phyloP scores from a whole-genome alignment of 805 yeast genomes.

The Ogataea salicorniae region DNA sequence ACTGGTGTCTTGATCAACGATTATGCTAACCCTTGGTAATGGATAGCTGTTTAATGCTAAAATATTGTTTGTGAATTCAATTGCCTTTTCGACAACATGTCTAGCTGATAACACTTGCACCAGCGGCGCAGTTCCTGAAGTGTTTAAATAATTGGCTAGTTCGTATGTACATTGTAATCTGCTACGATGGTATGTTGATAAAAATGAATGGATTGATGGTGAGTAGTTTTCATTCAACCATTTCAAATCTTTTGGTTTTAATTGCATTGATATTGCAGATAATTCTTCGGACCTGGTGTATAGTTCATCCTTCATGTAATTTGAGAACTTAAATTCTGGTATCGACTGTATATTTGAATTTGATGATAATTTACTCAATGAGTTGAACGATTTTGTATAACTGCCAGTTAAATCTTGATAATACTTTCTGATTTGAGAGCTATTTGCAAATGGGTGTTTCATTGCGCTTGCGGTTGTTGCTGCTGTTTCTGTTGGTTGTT shows the following conservation, averaged over 20 bases:
- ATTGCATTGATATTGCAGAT: slow-evolving; percentile 11
- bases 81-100: slow-evolving; percentile 12
- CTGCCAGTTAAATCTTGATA: slow-evolving; percentile 10
- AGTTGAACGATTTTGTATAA: slow-evolving; percentile 5
- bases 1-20: no score
- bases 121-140: slow-evolving; percentile 7
- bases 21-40: slow-evolving; percentile 20
- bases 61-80: slow-evolving; percentile 20
- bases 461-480: no score
- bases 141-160: slow-evolving; percentile 19
- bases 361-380: slow-evolving; percentile 1
- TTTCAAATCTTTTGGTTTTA: slow-evolving; percentile 12
- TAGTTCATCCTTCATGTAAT: slow-evolving; percentile 15
- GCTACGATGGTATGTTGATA: slow-evolving; percentile 20
- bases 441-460: slow-evolving; percentile 4
- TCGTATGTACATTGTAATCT: slow-evolving; percentile 24
- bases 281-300: slow-evolving; percentile 15
- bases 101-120: slow-evolving; percentile 9
- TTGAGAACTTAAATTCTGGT: slow-evolving; percentile 10
- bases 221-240: slow-evolving; percentile 19
- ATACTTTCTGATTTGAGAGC: slow-evolving; percentile 5
- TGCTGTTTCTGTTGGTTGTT: neutral
- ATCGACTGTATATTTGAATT: neutral
- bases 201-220: slow-evolving; percentile 16
- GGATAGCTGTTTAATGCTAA: slow-evolving; percentile 27